Evolutionary conservation across 306 rosid species (phyloP).

Genomic region (Quillaja saponaria): DNA sequence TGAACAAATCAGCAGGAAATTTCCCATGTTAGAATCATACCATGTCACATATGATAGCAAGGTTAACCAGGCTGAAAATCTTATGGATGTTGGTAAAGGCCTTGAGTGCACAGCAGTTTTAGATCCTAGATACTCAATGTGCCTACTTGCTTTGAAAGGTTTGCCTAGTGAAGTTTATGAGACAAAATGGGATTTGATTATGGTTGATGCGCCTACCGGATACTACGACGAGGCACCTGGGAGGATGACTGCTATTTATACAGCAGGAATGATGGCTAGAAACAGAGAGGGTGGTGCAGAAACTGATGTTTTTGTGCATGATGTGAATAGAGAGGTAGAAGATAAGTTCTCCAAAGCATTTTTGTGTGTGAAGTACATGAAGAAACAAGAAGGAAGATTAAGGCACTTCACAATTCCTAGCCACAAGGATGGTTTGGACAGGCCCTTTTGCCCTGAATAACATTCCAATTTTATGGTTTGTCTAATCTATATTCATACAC

Average conservation of each 20-base stretch:
- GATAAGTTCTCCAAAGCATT: slow-evolving; percentile 63
- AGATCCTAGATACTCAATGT: slow-evolving; percentile 50
- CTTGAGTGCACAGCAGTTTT: slow-evolving; percentile 57
- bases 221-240: slow-evolving; percentile 70
- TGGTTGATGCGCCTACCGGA: slow-evolving; percentile 92
- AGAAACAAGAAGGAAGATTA: slow-evolving; percentile 65
- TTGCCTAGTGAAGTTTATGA: slow-evolving; percentile 54
- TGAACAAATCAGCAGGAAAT: slow-evolving; percentile 46
- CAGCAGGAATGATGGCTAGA: slow-evolving; percentile 84
- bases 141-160: slow-evolving; percentile 64
- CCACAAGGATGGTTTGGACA: slow-evolving; percentile 40
- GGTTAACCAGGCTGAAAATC: slow-evolving; percentile 61
- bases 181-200: slow-evolving; percentile 70
- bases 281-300: slow-evolving; percentile 45
- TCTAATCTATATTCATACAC: background rate
- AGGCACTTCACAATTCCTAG: slow-evolving; percentile 73
- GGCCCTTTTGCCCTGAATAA: slow-evolving; percentile 59
- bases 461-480: background rate
- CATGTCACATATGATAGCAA: slow-evolving; percentile 64
- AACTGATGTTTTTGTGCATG: slow-evolving; percentile 74
- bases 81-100: slow-evolving; percentile 59
- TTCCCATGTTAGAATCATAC: slow-evolving; percentile 58
- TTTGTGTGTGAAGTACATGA: slow-evolving; percentile 57
- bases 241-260: slow-evolving; percentile 77
- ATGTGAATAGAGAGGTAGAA: slow-evolving; percentile 72